These are phyloP conservation scores for Neocatenulostroma microsporum DNA, from an alignment of 2,329 filamentous ascomycete genomes.

Conservation along the genomic window DNA sequence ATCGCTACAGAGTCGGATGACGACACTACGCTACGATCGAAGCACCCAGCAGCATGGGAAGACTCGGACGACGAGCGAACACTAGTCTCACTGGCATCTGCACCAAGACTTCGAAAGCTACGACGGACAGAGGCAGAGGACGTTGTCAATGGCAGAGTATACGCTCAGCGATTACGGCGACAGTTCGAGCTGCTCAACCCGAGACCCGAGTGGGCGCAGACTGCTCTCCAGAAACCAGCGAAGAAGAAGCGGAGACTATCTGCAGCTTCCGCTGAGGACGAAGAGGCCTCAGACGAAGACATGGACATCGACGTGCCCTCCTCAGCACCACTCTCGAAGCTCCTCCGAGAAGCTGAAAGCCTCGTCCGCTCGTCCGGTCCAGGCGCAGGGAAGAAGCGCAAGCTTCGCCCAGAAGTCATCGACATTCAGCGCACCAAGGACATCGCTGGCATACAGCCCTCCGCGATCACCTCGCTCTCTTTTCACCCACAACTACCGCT, in stretches of 20 bases:
- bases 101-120: constrained; percentile 72
- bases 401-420: constrained; percentile 76
- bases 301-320: constrained; percentile 49
- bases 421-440: constrained; percentile 86
- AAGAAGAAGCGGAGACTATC: constrained; percentile 43
- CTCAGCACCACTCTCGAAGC: constrained; percentile 66
- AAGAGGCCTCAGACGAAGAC: constrained; percentile 43
- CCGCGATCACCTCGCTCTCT: constrained; percentile 72
- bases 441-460: constrained; percentile 67
- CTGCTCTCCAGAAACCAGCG: constrained; percentile 34
- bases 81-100: constrained; percentile 70
- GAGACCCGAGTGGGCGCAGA: constrained; percentile 53
- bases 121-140: constrained; percentile 76
- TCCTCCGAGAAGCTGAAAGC: constrained; percentile 66
- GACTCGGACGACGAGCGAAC: constrained; percentile 94
- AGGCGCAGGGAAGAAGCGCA: constrained; percentile 51
- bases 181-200: constrained; percentile 59
- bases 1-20: constrained; percentile 36
- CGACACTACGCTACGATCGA: constrained; percentile 30
- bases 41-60: constrained; percentile 64
- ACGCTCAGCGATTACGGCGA: constrained; percentile 67
- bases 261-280: constrained; percentile 17
- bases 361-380: constrained; percentile 49
- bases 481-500: constrained; percentile 89
- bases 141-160: constrained; percentile 76